A percentile compares a stretch with the other conserved stretches of the same genome.
Evolutionary conservation across 2,329 filamentous ascomycete species (phyloP).

Genomic region (Paramyrothecium sp.): DNA sequence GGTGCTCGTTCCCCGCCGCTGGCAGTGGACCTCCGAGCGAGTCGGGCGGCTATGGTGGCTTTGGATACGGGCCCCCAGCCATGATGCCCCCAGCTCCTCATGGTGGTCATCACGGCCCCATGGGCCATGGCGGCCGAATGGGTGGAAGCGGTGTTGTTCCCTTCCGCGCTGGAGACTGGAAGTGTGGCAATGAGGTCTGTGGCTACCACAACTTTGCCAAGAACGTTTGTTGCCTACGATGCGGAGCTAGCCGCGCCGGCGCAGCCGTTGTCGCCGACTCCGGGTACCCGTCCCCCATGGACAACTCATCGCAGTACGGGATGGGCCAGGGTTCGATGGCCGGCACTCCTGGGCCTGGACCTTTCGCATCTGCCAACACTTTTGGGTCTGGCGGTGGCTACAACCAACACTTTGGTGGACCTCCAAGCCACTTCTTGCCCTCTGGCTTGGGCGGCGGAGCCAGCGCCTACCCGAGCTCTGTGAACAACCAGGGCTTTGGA

Average conservation of each 20-base stretch:
- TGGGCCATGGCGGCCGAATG: slow-evolving; percentile 66
- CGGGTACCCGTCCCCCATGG: slow-evolving; percentile 87
- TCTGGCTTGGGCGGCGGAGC: slow-evolving; percentile 75
- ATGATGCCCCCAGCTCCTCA: slow-evolving; percentile 81
- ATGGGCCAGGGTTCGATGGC: slow-evolving; percentile 89
- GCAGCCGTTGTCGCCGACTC: slow-evolving; percentile 94
- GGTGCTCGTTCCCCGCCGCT: slow-evolving; percentile 97
- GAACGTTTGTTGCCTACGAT: slow-evolving; percentile 96
- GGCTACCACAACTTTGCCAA: slow-evolving; percentile 99
- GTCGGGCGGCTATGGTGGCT: slow-evolving; percentile 61
- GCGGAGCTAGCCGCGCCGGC: slow-evolving; percentile 89
- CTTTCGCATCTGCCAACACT: slow-evolving; percentile 68
- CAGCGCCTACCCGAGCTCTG: slow-evolving; percentile 70
- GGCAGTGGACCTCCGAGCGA: slow-evolving; percentile 71
- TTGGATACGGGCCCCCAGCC: slow-evolving; percentile 64
- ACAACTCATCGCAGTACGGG: slow-evolving; percentile 76
- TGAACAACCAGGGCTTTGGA: slow-evolving; percentile 75
- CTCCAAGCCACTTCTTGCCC: slow-evolving; percentile 86
- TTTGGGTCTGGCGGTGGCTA: slow-evolving; percentile 63
- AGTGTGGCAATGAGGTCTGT: slow-evolving; percentile 95
- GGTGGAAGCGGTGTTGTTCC: slow-evolving; percentile 85
- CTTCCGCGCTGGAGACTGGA: slow-evolving; percentile 98
- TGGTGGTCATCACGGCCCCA: slow-evolving; percentile 60
- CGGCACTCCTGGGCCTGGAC: slow-evolving; percentile 75
- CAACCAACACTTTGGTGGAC: slow-evolving; percentile 81